These are phyloP conservation scores for Zangia roseola DNA, from an alignment of 768 basidiomycete species.

Conservation along the genomic window DNA sequence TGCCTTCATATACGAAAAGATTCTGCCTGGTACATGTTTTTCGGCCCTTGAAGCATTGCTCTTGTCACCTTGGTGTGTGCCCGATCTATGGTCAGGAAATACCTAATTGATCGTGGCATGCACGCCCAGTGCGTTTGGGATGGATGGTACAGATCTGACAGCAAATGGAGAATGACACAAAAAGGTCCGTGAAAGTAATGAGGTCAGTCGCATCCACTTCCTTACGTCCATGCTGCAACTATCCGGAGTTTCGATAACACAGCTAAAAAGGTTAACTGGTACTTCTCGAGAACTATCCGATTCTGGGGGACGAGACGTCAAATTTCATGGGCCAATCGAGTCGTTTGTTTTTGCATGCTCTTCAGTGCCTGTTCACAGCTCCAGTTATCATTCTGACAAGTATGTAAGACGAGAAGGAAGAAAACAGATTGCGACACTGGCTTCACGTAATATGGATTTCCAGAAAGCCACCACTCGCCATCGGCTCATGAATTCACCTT, in stretches of 20 bases:
- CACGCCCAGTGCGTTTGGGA: conserved; percentile 32
- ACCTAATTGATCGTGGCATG: conserved; percentile 50
- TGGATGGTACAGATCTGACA: conserved; percentile 12
- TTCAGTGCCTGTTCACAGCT: conserved; percentile 1
- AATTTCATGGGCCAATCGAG: conserved; percentile 1
- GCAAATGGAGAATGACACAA: conserved; percentile 15
- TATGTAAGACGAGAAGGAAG: conserved; percentile 22
- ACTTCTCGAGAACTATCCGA: conserved; percentile 21
- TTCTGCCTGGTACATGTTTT: conserved; percentile 6
- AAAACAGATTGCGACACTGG: conserved; percentile 16
- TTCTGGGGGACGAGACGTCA: conserved; percentile 9
- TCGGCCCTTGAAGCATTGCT: conserved; percentile 29
- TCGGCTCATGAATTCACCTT: conserved; percentile 73
- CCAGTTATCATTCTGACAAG: conserved; percentile 14
- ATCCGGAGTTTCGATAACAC: conserved; percentile 15
- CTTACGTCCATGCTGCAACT: conserved; percentile 8
- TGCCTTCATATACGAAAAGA: conserved; percentile 31
- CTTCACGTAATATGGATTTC: conserved; percentile 29
- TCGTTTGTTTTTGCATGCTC: conserved; percentile 1
- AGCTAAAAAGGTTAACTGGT: conserved; percentile 29
- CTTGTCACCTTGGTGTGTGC: conserved; percentile 50
- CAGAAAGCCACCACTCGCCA: conserved; percentile 9
- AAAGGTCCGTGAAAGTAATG: conserved; percentile 15
- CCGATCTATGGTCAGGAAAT: conserved; percentile 45
- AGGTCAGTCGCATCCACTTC: conserved; percentile 5